phyloP scores from a whole-genome alignment of 352 stramenopile genomes.

The Pythium oligandrum region DNA sequence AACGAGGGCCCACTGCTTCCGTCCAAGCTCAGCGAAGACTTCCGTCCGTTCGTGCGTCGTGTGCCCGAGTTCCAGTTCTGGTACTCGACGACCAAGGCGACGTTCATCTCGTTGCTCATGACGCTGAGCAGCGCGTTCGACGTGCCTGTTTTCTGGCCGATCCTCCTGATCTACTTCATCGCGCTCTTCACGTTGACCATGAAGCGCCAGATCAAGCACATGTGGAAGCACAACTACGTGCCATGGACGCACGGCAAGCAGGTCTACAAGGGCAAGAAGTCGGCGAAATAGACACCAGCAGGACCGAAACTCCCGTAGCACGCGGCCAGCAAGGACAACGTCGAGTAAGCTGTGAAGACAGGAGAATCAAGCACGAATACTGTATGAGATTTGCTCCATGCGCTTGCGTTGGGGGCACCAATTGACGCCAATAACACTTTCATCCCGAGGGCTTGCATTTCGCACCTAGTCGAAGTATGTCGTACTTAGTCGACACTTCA shows the following conservation, averaged over 20 bases:
- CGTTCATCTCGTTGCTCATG: constrained; percentile 92
- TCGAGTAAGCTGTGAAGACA: not conserved
- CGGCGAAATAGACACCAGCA: constrained; percentile 53
- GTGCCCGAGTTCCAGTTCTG: constrained; percentile 99
- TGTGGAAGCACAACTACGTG: constrained; percentile 99
- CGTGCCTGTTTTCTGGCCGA: constrained; percentile 99
- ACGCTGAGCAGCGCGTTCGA: constrained; percentile 99
- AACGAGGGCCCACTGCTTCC: constrained; percentile 88
- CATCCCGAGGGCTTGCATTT: too few species aligned
- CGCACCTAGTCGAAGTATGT: too few species aligned
- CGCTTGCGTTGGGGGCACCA: too few species aligned
- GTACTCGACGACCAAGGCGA: constrained; percentile 88
- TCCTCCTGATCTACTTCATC: constrained; percentile 99
- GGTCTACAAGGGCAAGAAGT: constrained; percentile 91
- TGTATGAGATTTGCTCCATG: too few species aligned
- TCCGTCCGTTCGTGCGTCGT: constrained; percentile 88
- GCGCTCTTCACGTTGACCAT: constrained; percentile 98
- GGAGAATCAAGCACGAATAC: too few species aligned
- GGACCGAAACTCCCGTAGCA: not conserved
- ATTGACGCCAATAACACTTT: too few species aligned
- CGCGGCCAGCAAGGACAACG: not conserved
- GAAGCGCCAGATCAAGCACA: constrained; percentile 99
- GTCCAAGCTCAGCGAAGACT: constrained; percentile 88
- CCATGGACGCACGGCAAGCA: constrained; percentile 95
- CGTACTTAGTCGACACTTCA: too few species aligned